Percentiles rank a stretch among this genome's conserved stretches.
phyloP scores from a whole-genome alignment of 2,329 filamentous ascomycete species.

The Penicillium brevicompactum region DNA sequence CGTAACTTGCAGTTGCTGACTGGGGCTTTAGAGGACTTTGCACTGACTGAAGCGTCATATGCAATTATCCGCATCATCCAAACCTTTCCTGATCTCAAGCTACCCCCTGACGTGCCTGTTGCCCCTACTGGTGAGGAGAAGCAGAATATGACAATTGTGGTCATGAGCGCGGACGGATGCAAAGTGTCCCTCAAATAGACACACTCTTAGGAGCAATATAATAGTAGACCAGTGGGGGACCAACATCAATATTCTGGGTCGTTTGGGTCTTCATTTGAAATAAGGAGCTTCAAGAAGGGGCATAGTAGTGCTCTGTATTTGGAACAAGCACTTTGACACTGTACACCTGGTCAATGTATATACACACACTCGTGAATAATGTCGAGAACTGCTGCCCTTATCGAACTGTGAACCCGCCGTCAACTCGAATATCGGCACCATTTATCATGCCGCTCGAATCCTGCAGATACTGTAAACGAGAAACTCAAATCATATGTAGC shows the following conservation, averaged over 20 bases:
- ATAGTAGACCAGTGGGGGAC: neutral
- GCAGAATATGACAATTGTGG: constrained; percentile 24
- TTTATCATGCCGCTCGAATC: constrained; percentile 47
- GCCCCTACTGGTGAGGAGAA: constrained; percentile 23
- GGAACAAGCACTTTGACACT: too few relatives aligned
- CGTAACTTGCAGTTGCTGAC: neutral
- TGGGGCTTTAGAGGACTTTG: neutral
- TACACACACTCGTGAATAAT: too few relatives aligned
- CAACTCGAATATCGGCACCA: constrained; percentile 43
- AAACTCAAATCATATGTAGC: neutral
- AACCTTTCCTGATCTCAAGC: constrained; percentile 4
- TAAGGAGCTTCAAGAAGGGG: too few relatives aligned
- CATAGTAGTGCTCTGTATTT: too few relatives aligned
- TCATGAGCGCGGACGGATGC: constrained; percentile 27
- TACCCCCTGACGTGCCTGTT: constrained; percentile 3
- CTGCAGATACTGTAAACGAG: constrained; percentile 14
- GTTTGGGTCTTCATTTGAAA: neutral
- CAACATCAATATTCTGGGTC: neutral
- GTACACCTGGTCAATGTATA: too few relatives aligned
- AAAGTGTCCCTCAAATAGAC: constrained; percentile 21
- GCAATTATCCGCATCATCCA: constrained; percentile 16
- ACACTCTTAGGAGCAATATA: neutral
- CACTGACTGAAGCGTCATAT: constrained; percentile 5
- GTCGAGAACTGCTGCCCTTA: constrained; percentile 13
- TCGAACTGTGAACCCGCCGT: constrained; percentile 44